A percentile compares a stretch with the other conserved stretches of the same genome.
Evolutionary conservation across 345 rosid genomes (phyloP).

Genomic region (Populus nigra): DNA sequence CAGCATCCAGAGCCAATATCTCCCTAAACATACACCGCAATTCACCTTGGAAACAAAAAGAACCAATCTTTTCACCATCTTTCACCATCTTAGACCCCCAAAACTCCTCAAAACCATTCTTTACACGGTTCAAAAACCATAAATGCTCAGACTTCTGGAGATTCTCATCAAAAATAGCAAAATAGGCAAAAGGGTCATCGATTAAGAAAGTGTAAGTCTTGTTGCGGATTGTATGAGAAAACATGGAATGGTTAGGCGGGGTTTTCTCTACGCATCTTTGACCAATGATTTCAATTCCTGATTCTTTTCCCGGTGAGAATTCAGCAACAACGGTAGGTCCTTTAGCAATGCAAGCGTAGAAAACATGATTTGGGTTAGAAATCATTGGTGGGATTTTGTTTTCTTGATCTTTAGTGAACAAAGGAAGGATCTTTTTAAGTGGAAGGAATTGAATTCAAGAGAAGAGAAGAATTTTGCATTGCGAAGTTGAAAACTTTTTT

Average conservation of each 20-base stretch:
- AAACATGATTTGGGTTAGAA: slow-evolving; percentile 52
- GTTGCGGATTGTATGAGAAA: slow-evolving; percentile 58
- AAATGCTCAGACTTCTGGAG: slow-evolving; percentile 47
- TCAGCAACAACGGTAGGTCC: slow-evolving; percentile 61
- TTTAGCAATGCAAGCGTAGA: slow-evolving; percentile 68
- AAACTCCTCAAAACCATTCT: slow-evolving; percentile 44
- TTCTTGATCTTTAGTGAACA: neutral
- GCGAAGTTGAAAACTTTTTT: neutral
- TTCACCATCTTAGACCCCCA: slow-evolving; percentile 25
- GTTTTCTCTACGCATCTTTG: slow-evolving; percentile 56
- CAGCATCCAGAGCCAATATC: slow-evolving; percentile 47
- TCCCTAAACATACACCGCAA: slow-evolving; percentile 53
- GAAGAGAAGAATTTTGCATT: neutral
- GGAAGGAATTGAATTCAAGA: neutral
- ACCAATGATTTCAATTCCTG: slow-evolving; percentile 54
- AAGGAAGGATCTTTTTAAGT: neutral
- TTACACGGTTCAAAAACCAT: slow-evolving; percentile 56
- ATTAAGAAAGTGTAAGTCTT: slow-evolving; percentile 62
- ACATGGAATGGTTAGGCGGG: slow-evolving; percentile 68
- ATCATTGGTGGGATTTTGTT: slow-evolving; percentile 41
- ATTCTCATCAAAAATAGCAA: slow-evolving; percentile 46
- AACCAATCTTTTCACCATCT: slow-evolving; percentile 28
- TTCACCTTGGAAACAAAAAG: slow-evolving; percentile 48
- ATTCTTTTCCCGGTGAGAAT: slow-evolving; percentile 39
- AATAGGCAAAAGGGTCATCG: slow-evolving; percentile 55